Evolutionary conservation across 2,329 filamentous ascomycete species (phyloP).

Genomic region (Cyphellophora attinorum): DNA sequence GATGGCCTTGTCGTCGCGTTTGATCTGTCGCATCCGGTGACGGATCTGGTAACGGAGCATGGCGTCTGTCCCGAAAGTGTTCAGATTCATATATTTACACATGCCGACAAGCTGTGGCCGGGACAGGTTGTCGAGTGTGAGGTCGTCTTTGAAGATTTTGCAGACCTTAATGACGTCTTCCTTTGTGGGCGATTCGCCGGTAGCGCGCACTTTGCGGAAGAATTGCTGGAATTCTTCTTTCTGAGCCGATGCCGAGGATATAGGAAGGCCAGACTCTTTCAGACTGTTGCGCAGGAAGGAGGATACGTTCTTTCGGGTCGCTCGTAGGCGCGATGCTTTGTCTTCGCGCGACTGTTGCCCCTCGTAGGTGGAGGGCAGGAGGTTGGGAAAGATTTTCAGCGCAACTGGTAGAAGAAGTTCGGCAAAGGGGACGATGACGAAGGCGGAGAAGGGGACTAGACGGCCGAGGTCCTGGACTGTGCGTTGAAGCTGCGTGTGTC

Average conservation of each 20-base stretch:
- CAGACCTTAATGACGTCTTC: constrained; percentile 97
- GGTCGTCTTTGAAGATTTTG: constrained; percentile 96
- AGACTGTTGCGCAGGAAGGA: constrained; percentile 79
- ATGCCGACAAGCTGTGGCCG: constrained; percentile 93
- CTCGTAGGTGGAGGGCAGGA: constrained; percentile 95
- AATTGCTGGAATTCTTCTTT: constrained; percentile 93
- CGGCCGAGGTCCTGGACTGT: constrained; percentile 91
- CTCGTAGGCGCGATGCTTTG: constrained; percentile 72
- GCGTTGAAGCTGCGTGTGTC: constrained; percentile 56
- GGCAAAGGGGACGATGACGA: constrained; percentile 92
- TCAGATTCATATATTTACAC: constrained; percentile 96
- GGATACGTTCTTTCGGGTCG: constrained; percentile 88
- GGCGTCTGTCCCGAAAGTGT: constrained; percentile 92
- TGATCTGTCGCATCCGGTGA: constrained; percentile 98
- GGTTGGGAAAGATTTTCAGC: constrained; percentile 89
- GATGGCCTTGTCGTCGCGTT: constrained; percentile 92
- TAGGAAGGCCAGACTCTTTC: constrained; percentile 82
- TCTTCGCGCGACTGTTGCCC: constrained; percentile 80
- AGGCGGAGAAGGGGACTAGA: constrained; percentile 90
- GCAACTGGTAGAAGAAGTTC: constrained; percentile 78
- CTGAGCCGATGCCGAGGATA: constrained; percentile 74
- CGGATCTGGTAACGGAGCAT: constrained; percentile 96
- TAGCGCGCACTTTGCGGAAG: constrained; percentile 90
- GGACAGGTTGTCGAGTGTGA: constrained; percentile 94
- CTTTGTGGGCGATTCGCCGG: constrained; percentile 77